These are phyloP conservation scores for Corynespora cassiicola DNA, from an alignment of 2,329 filamentous ascomycete genomes.

Conservation along the genomic window DNA sequence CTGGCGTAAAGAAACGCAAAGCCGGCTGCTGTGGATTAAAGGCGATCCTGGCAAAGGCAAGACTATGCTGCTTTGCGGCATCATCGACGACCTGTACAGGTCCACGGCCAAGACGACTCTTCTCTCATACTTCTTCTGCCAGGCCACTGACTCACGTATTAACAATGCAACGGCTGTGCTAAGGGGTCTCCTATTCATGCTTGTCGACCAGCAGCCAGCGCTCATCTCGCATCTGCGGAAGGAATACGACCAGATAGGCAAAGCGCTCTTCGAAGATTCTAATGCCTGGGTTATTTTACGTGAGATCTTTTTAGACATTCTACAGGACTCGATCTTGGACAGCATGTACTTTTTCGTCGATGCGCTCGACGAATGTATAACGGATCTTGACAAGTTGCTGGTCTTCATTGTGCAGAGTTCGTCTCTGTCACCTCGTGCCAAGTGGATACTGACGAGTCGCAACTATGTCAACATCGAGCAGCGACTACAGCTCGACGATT, in stretches of 20 bases:
- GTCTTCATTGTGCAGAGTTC: constrained; percentile 20
- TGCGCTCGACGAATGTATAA: constrained; percentile 8
- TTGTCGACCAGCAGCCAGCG: constrained; percentile 1
- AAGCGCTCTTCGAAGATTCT: constrained; percentile 45
- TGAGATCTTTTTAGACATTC: constrained; percentile 48
- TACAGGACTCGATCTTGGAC: constrained; percentile 37
- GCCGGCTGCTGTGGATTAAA: constrained; percentile 44
- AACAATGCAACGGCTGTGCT: constrained; percentile 5
- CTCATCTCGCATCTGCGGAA: constrained; percentile 6
- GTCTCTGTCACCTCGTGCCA: constrained; percentile 25
- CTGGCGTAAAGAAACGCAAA: constrained; percentile 29
- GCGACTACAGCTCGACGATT: constrained; percentile 19
- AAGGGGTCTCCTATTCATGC: constrained; percentile 1
- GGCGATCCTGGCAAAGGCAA: constrained; percentile 31
- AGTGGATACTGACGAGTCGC: constrained; percentile 47
- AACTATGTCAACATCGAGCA: constrained; percentile 47
- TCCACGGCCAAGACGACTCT: constrained; percentile 15
- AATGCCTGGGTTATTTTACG: constrained; percentile 28
- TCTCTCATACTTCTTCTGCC: constrained; percentile 41
- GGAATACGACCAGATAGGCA: constrained; percentile 42
- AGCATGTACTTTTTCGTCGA: constrained; percentile 3
- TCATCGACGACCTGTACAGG: constrained; percentile 36
- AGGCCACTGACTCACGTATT: constrained; percentile 42
- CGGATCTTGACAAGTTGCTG: constrained; percentile 17
- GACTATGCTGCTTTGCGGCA: constrained; percentile 44